Evolutionary conservation across 768 basidiomycete genomes (phyloP).

Genomic region (Tricholomella constricta): DNA sequence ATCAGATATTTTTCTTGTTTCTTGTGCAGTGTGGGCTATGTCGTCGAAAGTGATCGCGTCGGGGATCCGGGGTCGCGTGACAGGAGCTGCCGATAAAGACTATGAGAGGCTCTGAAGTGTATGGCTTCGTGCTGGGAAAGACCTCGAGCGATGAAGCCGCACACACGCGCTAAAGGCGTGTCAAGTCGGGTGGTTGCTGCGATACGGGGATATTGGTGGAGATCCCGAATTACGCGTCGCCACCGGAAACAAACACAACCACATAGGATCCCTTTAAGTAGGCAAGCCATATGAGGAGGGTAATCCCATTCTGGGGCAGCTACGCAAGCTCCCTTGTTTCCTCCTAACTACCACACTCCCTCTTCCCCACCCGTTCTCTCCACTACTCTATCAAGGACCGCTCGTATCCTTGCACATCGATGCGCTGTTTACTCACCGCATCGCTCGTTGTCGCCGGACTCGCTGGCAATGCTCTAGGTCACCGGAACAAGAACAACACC

Average conservation of each 20-base stretch:
- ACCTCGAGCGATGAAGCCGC: too few relatives aligned
- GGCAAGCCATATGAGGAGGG: conserved; percentile 3
- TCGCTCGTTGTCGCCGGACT: conserved; percentile 62
- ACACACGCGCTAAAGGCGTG: conserved; percentile 7
- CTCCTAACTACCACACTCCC: conserved; percentile 7
- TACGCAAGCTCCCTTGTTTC: conserved; percentile 22
- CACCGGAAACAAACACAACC: conserved; percentile 18
- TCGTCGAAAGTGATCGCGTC: too few relatives aligned
- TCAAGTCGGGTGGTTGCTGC: not conserved
- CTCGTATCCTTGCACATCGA: conserved; percentile 21
- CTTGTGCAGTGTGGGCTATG: too few relatives aligned
- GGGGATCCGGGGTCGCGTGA: conserved; percentile 16
- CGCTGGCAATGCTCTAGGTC: conserved; percentile 56
- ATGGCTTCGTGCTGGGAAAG: not conserved
- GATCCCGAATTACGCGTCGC: not conserved
- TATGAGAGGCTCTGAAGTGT: too few relatives aligned
- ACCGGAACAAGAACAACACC: conserved; percentile 32
- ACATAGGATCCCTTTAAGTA: conserved; percentile 20
- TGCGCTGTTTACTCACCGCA: conserved; percentile 69
- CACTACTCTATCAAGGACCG: conserved; percentile 2
- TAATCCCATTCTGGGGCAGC: conserved; percentile 14
- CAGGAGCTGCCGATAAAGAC: too few relatives aligned
- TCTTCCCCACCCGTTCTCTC: conserved; percentile 1
- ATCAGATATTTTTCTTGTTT: too few relatives aligned
- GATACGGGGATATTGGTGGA: not conserved